Evolutionary conservation across 2,329 filamentous ascomycete genomes (phyloP).

Genomic region (Diaporthe sp.): DNA sequence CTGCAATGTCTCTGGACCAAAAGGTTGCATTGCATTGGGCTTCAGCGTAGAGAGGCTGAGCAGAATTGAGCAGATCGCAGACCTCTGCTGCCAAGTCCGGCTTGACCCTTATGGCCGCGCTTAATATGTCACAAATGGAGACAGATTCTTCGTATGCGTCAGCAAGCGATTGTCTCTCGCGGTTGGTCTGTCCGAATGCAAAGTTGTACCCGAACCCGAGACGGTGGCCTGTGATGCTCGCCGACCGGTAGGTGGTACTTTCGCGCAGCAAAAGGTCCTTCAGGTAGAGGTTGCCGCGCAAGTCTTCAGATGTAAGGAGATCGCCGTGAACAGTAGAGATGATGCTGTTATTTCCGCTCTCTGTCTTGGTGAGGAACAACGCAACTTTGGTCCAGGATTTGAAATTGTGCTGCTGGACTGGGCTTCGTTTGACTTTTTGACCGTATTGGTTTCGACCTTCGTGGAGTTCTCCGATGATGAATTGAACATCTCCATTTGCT

Average conservation of each 20-base stretch:
- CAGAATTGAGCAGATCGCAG: not conserved
- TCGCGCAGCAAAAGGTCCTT: not conserved
- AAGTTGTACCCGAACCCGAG: constrained; percentile 1
- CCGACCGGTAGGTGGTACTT: not conserved
- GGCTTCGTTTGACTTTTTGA: not conserved
- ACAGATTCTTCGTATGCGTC: not conserved
- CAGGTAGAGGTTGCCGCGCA: not conserved
- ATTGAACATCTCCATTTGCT: not conserved
- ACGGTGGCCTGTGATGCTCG: not conserved
- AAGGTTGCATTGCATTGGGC: rapidly evolving
- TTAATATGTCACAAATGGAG: not conserved
- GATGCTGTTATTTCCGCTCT: not conserved
- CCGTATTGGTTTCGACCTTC: not conserved
- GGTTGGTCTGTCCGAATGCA: not conserved
- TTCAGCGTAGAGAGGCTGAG: not conserved
- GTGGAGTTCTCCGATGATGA: not conserved
- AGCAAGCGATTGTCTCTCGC: not conserved
- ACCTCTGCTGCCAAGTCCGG: not conserved
- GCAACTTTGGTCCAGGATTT: not conserved
- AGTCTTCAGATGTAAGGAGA: not conserved
- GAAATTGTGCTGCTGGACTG: not conserved
- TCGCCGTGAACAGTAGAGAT: not conserved
- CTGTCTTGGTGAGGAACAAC: not conserved
- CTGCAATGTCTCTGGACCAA: not conserved
- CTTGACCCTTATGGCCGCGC: not conserved